phyloP scores from a whole-genome alignment of 495 filamentous ascomycete species.

The Hypoxylon perforatum region DNA sequence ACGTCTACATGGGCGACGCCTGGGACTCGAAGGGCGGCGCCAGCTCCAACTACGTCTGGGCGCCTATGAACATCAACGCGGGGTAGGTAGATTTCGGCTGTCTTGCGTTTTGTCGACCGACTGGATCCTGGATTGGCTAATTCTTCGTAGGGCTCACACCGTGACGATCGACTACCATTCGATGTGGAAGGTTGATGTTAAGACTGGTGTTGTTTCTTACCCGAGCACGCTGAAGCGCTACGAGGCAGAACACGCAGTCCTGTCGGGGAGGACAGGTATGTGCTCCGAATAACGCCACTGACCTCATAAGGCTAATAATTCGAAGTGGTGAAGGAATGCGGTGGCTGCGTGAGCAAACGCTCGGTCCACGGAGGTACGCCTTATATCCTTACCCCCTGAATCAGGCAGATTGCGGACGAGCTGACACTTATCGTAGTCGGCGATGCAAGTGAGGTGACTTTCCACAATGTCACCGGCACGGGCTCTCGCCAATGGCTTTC shows the following conservation, averaged over 20 bases:
- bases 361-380: constrained; percentile 44
- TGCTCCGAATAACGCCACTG: not conserved
- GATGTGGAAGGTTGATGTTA: constrained; percentile 59
- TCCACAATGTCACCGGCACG: constrained; percentile 54
- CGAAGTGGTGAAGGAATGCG: constrained; percentile 41
- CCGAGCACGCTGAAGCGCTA: constrained; percentile 48
- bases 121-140: not conserved
- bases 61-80: constrained; percentile 51
- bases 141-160: constrained; percentile 36
- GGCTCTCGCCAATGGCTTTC: constrained; percentile 55
- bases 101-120: not conserved
- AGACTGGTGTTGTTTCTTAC: constrained; percentile 52
- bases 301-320: constrained; percentile 4
- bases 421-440: constrained; percentile 23
- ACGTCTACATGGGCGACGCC: constrained; percentile 59
- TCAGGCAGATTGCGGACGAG: not conserved
- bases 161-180: constrained; percentile 55
- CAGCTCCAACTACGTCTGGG: constrained; percentile 54
- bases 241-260: constrained; percentile 47
- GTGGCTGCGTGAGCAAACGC: constrained; percentile 46
- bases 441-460: constrained; percentile 45
- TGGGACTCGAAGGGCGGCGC: constrained; percentile 57
- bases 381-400: not conserved
- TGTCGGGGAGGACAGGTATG: constrained; percentile 45
- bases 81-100: constrained; percentile 31